Percentiles rank a stretch among this genome's conserved stretches.
Evolutionary conservation across 202 grass and related monocot species (phyloP).

Genomic region (Cymbopogon flexuosus): DNA sequence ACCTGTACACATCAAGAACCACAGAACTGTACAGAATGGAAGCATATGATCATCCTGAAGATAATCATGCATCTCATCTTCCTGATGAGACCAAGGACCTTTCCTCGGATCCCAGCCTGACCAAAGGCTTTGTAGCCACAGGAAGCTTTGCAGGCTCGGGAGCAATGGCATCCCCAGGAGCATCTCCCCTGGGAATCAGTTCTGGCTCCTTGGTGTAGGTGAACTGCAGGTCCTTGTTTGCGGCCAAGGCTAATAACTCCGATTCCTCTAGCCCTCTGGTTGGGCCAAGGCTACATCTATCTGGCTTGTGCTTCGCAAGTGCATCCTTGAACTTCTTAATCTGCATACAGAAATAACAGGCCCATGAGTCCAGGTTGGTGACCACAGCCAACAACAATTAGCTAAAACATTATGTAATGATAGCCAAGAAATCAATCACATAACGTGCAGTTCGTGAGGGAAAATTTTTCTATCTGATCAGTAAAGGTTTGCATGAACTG

Average conservation of each 20-base stretch:
- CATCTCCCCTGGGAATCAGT: conserved; percentile 6
- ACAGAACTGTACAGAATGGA: conserved; percentile 52
- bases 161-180: conserved; percentile 18
- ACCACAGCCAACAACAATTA: not conserved
- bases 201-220: conserved; percentile 59
- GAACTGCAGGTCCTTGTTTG: conserved; percentile 74
- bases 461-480: not conserved
- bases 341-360: conserved; percentile 28
- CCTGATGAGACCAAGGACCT: conserved; percentile 54
- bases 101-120: conserved; percentile 39
- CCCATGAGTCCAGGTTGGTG: not conserved
- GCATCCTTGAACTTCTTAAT: conserved; percentile 83
- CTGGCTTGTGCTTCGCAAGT: conserved; percentile 71
- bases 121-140: conserved; percentile 16
- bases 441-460: not conserved
- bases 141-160: conserved; percentile 33
- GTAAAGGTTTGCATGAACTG: not conserved
- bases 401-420: not conserved
- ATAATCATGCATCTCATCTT: conserved; percentile 46
- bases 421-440: not conserved
- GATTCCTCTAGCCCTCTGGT: conserved; percentile 63
- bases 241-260: conserved; percentile 58
- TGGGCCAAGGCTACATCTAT: conserved; percentile 65
- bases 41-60: conserved; percentile 7
- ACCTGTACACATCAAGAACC: conserved; percentile 35